These are phyloP conservation scores for Termitomyces titanicus DNA, from an alignment of 768 basidiomycete genomes.

Conservation along the genomic window DNA sequence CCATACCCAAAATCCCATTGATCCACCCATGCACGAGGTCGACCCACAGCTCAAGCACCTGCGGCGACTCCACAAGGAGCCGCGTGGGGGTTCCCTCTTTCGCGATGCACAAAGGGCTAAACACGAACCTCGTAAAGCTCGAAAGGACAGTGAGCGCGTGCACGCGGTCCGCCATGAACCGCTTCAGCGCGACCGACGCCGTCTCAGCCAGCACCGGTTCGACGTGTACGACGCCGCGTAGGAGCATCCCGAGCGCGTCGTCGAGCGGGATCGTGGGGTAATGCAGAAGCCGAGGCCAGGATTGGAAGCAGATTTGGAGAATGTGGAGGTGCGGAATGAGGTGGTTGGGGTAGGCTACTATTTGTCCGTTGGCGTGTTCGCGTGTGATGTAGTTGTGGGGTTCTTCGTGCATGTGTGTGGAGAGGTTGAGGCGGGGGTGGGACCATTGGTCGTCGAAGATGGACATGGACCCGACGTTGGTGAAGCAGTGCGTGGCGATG, in stretches of 20 bases:
- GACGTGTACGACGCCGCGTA: constrained; percentile 81
- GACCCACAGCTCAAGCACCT: constrained; percentile 72
- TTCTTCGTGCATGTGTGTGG: constrained; percentile 75
- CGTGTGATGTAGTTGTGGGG: constrained; percentile 63
- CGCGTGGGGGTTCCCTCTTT: constrained; percentile 62
- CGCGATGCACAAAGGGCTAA: constrained; percentile 60
- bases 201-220: constrained; percentile 72
- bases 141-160: constrained; percentile 58
- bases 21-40: constrained; percentile 71
- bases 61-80: constrained; percentile 62
- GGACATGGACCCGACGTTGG: constrained; percentile 69
- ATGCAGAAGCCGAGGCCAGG: constrained; percentile 81
- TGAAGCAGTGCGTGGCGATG: constrained; percentile 58
- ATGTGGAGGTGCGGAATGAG: constrained; percentile 63
- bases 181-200: constrained; percentile 62
- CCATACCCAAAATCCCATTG: constrained; percentile 35
- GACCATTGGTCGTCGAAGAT: constrained; percentile 86
- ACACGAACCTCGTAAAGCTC: constrained; percentile 68
- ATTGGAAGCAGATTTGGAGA: constrained; percentile 73
- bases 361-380: constrained; percentile 58
- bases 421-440: constrained; percentile 49
- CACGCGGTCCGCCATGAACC: constrained; percentile 62
- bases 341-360: constrained; percentile 63
- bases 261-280: constrained; percentile 46
- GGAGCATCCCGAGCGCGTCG: constrained; percentile 73